These are phyloP conservation scores for Isoetes engelmannii DNA, from an alignment of 83 land plant species.

Conservation along the genomic window DNA sequence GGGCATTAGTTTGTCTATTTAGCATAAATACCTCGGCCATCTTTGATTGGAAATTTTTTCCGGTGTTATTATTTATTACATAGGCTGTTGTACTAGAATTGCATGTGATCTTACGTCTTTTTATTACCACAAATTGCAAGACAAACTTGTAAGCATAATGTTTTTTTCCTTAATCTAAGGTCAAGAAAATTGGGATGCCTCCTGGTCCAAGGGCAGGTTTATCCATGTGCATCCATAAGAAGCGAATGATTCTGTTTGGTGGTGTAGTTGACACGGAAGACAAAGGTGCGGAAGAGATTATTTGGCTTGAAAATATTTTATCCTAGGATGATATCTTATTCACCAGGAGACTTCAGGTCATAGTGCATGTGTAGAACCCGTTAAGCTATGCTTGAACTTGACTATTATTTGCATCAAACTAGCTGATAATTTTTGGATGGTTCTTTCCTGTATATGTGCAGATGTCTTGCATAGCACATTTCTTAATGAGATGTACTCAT, in stretches of 20 bases:
- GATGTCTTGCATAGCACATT: slow-evolving; percentile 31
- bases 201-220: slow-evolving; percentile 99
- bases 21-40: too few species aligned
- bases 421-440: slow-evolving; percentile 59
- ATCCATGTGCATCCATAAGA: slow-evolving; percentile 95
- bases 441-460: slow-evolving; percentile 58
- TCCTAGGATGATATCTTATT: neutral
- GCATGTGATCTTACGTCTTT: too few species aligned
- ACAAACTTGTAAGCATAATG: too few species aligned
- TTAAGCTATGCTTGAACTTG: neutral
- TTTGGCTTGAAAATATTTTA: neutral
- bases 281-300: slow-evolving; percentile 42
- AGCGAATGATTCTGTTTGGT: slow-evolving; percentile 90
- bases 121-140: too few species aligned
- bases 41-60: too few species aligned
- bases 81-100: neutral
- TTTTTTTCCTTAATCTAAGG: slow-evolving; percentile 31
- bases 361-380: neutral
- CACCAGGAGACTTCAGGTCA: neutral
- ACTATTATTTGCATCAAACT: neutral
- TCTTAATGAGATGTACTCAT: slow-evolving; percentile 34
- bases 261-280: slow-evolving; percentile 94
- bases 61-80: neutral
- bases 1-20: too few species aligned
- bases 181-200: slow-evolving; percentile 90